These are phyloP conservation scores for Alternaria brassicae DNA, from an alignment of 2,329 filamentous ascomycete species.

Conservation along the genomic window DNA sequence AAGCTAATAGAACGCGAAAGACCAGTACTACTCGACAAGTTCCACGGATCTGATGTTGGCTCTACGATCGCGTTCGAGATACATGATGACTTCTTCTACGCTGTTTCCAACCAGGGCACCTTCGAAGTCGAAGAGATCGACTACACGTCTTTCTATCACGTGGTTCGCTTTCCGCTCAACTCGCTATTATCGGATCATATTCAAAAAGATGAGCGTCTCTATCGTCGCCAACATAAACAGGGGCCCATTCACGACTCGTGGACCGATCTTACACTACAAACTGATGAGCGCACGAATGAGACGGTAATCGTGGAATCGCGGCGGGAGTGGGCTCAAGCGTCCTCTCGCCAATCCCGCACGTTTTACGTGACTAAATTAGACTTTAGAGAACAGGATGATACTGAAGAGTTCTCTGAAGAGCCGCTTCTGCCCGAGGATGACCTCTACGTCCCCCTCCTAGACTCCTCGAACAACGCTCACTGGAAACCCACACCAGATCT, in stretches of 20 bases:
- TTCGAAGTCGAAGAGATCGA: slow-evolving; percentile 69
- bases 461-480: slow-evolving; percentile 47
- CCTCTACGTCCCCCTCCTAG: slow-evolving; percentile 32
- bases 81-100: slow-evolving; percentile 70
- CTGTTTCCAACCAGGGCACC: slow-evolving; percentile 69
- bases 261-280: slow-evolving; percentile 69
- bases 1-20: slow-evolving; percentile 53
- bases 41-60: slow-evolving; percentile 70
- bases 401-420: slow-evolving; percentile 5
- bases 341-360: slow-evolving; percentile 66
- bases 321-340: slow-evolving; percentile 68
- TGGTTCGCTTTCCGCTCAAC: slow-evolving; percentile 66
- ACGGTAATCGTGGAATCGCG: slow-evolving; percentile 71
- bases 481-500: slow-evolving; percentile 49
- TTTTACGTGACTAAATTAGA: slow-evolving; percentile 68
- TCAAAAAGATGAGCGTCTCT: slow-evolving; percentile 61
- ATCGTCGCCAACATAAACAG: slow-evolving; percentile 71
- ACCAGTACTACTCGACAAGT: slow-evolving; percentile 61
- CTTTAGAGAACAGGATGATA: slow-evolving; percentile 42
- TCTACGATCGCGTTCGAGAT: slow-evolving; percentile 76
- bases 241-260: slow-evolving; percentile 77
- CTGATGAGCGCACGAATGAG: slow-evolving; percentile 65
- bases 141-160: slow-evolving; percentile 74
- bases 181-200: slow-evolving; percentile 51
- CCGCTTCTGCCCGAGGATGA: slow-evolving; percentile 41